phyloP scores from a whole-genome alignment of 1,284 basidiomycete species.

The Lentinus polychrous region DNA sequence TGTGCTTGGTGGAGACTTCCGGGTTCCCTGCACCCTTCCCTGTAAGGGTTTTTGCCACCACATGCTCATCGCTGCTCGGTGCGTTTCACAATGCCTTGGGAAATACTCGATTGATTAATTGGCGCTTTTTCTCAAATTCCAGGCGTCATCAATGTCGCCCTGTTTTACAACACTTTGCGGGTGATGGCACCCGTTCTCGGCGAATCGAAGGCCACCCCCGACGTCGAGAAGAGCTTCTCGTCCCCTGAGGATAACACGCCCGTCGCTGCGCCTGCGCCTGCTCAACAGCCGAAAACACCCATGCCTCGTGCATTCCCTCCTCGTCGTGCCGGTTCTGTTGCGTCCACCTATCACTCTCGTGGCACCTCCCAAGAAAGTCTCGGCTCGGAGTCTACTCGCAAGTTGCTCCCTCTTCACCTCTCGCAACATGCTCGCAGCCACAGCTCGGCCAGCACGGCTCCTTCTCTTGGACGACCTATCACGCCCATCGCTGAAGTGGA shows the following conservation, averaged over 20 bases:
- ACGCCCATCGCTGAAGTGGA: conserved; percentile 28
- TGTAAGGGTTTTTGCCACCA: conserved; percentile 41
- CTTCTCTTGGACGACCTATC: conserved; percentile 28
- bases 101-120: neutral
- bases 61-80: conserved; percentile 54
- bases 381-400: conserved; percentile 13
- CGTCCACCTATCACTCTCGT: neutral
- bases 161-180: conserved; percentile 66
- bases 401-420: conserved; percentile 3
- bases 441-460: conserved; percentile 3
- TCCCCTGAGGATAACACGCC: conserved; percentile 21
- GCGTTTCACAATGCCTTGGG: conserved; percentile 15
- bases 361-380: conserved; percentile 3
- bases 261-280: conserved; percentile 14
- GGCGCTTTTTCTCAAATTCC: neutral
- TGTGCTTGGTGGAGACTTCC: conserved; percentile 41
- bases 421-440: conserved; percentile 9
- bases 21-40: conserved; percentile 39
- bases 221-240: conserved; percentile 26
- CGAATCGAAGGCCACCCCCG: conserved; percentile 10
- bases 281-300: conserved; percentile 4
- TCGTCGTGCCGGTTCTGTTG: neutral
- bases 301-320: conserved; percentile 14
- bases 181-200: conserved; percentile 48
- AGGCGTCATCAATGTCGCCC: conserved; percentile 57